Conservation (phyloP, 176 grass and related monocot species). For the Miscanthus lutarioriparius region DNA sequence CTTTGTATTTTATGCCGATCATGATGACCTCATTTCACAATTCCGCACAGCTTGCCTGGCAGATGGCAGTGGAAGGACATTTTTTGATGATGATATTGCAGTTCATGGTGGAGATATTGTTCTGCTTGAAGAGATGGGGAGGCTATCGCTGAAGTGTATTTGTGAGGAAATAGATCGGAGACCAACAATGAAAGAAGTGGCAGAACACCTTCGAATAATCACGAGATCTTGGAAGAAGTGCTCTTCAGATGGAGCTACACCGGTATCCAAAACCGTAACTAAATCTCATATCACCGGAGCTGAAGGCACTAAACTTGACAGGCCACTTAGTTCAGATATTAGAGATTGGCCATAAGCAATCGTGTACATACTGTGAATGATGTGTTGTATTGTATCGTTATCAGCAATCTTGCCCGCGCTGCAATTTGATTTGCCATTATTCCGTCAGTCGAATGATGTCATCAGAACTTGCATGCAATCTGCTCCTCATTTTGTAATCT, state of each 20-base stretch:
- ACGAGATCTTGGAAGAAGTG: background rate
- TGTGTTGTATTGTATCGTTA: background rate
- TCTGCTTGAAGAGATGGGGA: conserved; percentile 4
- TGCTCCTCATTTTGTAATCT: background rate
- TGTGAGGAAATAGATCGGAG: background rate
- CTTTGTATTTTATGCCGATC: background rate
- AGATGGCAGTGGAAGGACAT: background rate
- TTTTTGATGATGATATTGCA: conserved; percentile 4
- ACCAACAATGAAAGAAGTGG: conserved; percentile 31
- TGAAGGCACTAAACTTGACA: background rate
- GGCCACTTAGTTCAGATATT: background rate
- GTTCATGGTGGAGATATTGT: background rate
- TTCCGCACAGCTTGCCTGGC: background rate
- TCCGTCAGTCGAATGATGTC: background rate
- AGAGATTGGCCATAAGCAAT: background rate
- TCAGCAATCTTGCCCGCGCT: background rate
- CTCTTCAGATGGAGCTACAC: background rate
- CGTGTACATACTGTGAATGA: background rate
- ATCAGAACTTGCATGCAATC: background rate
- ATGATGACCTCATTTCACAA: background rate
- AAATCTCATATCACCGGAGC: background rate
- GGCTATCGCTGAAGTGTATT: background rate
- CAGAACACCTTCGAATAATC: background rate
- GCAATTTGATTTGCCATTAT: background rate
- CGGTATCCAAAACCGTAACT: background rate